Base-by-base conservation (phyloP, 495 filamentous ascomycete genomes). In the Neurospora sublineolata region DNA sequence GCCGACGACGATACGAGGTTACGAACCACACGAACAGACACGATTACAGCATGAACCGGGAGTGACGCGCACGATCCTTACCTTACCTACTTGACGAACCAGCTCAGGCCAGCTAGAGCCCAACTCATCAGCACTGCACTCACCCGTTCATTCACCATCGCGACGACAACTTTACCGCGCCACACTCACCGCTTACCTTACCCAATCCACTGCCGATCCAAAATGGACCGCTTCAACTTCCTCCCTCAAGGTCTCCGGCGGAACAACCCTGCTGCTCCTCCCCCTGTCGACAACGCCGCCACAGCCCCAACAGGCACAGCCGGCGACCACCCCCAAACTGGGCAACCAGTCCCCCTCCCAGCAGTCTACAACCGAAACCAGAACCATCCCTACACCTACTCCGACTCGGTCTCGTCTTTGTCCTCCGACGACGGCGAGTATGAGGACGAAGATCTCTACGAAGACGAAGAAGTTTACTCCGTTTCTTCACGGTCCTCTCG, bases 221-320 rank as follows among this genome's bases (percentile, higher is more conserved):
- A 71, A 60, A 77, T 79, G 77, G 74, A 76, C 73, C 76, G 79
- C 44, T 75, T 80, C 72, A 77, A 77, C 76, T 76, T 80, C 72
- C 72, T 80, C 72, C 18, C 69, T 36, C 69, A 68, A 67, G 69
- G 20, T 23, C 44, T 52, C 6, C 52, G 52, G 27, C 52, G 52
- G 27, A 60, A 60, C 52, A 33, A 30, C 52, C 27, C 52, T 60
- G 52, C 23, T 18, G 12, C 52, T 12, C 16, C 40, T 18, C 23
- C 52, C 23, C 16, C 40, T 18, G 23, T 14, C 70, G 73, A 41
- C 39, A 71, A 14, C 68, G 68, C 38, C 67, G 9, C 23, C 23
- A 27, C 46, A 68, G 39, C 75, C 37, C 12, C 72, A 58, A n/a
- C 69, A 52, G 30, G 44, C 20, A 20, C 72, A 40, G 39, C 40